Evolutionary conservation across 345 rosid species (phyloP).

Genomic region (Eucalyptus caleyi): DNA sequence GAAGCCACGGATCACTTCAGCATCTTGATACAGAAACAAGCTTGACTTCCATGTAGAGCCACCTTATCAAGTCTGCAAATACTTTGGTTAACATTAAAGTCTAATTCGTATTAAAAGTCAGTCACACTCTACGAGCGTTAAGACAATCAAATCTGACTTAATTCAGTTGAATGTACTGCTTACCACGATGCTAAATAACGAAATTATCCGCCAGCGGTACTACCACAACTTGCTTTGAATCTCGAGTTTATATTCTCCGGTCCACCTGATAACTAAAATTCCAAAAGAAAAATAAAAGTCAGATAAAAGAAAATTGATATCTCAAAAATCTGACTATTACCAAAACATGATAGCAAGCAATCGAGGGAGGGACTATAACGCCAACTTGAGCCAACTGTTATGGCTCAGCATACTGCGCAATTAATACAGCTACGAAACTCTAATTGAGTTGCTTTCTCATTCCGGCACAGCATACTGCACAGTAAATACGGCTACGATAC

Average conservation of each 20-base stretch:
- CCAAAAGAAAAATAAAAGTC: not conserved
- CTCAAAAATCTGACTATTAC: not conserved
- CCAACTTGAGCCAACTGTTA: not conserved
- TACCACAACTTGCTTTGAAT: not conserved
- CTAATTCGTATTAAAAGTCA: not conserved
- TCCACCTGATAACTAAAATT: not conserved
- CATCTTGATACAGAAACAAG: conserved; percentile 4
- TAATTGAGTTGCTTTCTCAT: not conserved
- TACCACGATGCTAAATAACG: not conserved
- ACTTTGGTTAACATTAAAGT: not conserved
- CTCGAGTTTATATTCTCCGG: not conserved
- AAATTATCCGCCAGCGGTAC: not conserved
- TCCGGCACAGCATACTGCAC: not conserved
- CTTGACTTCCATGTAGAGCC: conserved; percentile 9
- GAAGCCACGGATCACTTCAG: conserved; percentile 19
- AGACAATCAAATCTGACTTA: not conserved
- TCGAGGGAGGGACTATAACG: not conserved
- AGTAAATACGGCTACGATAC: not conserved
- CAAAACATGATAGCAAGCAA: not conserved
- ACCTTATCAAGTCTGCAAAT: conserved; percentile 38
- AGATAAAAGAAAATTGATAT: not conserved
- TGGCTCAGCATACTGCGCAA: not conserved
- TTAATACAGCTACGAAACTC: not conserved
- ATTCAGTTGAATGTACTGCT: not conserved
- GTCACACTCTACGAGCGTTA: not conserved